These are phyloP conservation scores for Paracoccidioides brasiliensis DNA, from an alignment of 2,329 filamentous ascomycete genomes.

Conservation along the genomic window DNA sequence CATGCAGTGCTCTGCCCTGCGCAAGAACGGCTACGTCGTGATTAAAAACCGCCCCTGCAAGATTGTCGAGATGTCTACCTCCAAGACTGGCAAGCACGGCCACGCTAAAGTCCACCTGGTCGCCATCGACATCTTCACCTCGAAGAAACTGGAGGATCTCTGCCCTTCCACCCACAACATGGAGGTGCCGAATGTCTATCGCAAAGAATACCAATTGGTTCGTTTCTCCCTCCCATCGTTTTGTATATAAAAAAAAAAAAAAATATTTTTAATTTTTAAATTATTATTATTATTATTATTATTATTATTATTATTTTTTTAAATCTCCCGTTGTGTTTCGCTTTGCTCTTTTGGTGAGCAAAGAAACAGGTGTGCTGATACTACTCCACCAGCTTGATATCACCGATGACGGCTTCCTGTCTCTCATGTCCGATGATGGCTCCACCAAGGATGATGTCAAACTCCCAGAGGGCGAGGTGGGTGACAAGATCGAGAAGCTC, in stretches of 20 bases:
- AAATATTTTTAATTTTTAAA: too few relatives aligned
- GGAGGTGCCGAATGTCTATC: conserved; percentile 86
- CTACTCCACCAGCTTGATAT: conserved; percentile 58
- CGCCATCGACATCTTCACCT: conserved; percentile 97
- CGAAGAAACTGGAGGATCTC: conserved; percentile 99
- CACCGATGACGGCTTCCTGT: conserved; percentile 87
- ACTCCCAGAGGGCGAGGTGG: conserved; percentile 78
- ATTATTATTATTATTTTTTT: too few relatives aligned
- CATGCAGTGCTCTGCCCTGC: conserved; percentile 98
- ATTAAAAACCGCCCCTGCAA: conserved; percentile 99
- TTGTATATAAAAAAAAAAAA: too few relatives aligned
- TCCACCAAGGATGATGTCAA: conserved; percentile 90
- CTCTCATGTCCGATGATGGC: conserved; percentile 79
- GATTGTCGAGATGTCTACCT: conserved; percentile 99
- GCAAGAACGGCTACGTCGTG: conserved; percentile 97
- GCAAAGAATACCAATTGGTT: conserved; percentile 88
- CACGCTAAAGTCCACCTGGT: conserved; percentile 99
- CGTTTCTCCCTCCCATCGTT: conserved; percentile 37
- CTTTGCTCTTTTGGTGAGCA: too few relatives aligned
- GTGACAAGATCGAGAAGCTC: conserved; percentile 70
- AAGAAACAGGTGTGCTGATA: neutral
- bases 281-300: too few relatives aligned
- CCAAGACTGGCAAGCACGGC: conserved; percentile 99
- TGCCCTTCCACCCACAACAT: conserved; percentile 82
- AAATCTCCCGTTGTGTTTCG: too few relatives aligned